Base-by-base conservation (phyloP, 176 grass and related monocot species). In the Juncus effusus region DNA sequence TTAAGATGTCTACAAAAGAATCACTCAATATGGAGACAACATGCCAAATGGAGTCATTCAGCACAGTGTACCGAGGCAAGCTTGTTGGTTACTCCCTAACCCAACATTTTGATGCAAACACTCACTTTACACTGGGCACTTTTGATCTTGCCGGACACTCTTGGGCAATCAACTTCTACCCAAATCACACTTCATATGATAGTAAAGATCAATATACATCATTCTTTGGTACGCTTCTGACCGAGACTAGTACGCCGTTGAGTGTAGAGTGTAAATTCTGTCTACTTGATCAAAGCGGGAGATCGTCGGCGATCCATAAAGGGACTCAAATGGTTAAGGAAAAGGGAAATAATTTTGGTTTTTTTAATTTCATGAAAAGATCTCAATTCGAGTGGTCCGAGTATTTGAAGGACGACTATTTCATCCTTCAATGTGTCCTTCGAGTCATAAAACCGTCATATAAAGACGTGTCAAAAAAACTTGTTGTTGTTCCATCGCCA, bases 341-440 rank as follows among this genome's bases (percentile, higher is more conserved):
- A 13, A 45, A 54, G 14, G 63, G 42, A 49, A 3, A 50, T 19
- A 3, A 28, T 61, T 5, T 60, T 72, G 64, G 64, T 61, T 9
- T 44, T 5, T 0, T 16, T 45, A 50, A 3, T 56, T 5, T 13
- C 5, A 37, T 44, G 73, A 51, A 7, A 7, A 3, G 62, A 56
- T 0, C 6, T 65, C 71, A 13, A 3, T 1, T 59, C 0, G 40
- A 65, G 64, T 14, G 63, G 61, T 66, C 71, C 67, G 67, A 70
- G 79, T 79, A 13, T 3, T 49, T 28, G 19, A 28, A 28, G 19
- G 19, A 28, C 19, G 19, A 81, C 13, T 63, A 38, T 2, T 15
- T 80, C 44, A 59, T 59, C 41, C 44, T 80, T 50, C n/a, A 75
- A 56, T 75, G 61, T 49, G 28, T 36, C 10, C 7, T 81, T 49